These are phyloP conservation scores for Diddensiella caesifluorescens DNA, from an alignment of 805 yeast species.

Conservation along the genomic window DNA sequence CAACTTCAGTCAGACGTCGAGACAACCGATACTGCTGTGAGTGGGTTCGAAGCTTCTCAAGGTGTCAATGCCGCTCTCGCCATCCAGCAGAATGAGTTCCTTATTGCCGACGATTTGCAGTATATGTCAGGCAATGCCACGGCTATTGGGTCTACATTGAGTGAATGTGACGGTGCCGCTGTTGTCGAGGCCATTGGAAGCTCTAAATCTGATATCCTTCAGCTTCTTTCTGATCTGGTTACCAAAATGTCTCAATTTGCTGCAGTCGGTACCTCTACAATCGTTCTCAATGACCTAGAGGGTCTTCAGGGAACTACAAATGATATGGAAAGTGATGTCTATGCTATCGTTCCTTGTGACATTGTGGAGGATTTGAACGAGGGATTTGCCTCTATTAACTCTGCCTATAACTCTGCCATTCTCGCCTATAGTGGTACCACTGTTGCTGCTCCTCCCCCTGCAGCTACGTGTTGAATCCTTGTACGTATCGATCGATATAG, in stretches of 20 bases:
- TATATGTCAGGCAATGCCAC: conserved; percentile 11
- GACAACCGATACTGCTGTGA: conserved; percentile 13
- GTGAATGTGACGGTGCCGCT: conserved; percentile 13
- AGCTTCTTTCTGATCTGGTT: conserved; percentile 20
- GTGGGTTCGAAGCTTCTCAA: conserved; percentile 11
- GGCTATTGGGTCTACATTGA: conserved; percentile 12
- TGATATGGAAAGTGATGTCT: conserved; percentile 5
- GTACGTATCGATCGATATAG: no score
- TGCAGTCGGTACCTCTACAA: conserved; percentile 20
- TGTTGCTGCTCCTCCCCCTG: conserved; percentile 5
- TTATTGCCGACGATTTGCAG: conserved; percentile 21
- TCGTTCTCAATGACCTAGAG: conserved; percentile 14
- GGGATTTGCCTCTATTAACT: conserved; percentile 6
- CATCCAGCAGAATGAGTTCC: conserved; percentile 25
- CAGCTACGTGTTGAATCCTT: conserved; percentile 8
- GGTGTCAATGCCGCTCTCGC: conserved; percentile 29
- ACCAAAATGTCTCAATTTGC: conserved; percentile 25
- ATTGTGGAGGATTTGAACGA: conserved; percentile 14
- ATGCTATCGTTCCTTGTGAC: conserved; percentile 18
- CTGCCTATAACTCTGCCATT: conserved; percentile 11
- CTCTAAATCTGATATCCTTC: conserved; percentile 11
- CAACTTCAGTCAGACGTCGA: conserved; percentile 9
- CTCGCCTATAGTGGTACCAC: conserved; percentile 8
- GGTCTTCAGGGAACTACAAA: conserved; percentile 8
- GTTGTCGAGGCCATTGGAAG: conserved; percentile 10